Percentiles rank a stretch among this genome's conserved stretches.
These are phyloP conservation scores for Oryza longistaminata DNA, from an alignment of 176 grass and related monocot species.

Conservation along the genomic window DNA sequence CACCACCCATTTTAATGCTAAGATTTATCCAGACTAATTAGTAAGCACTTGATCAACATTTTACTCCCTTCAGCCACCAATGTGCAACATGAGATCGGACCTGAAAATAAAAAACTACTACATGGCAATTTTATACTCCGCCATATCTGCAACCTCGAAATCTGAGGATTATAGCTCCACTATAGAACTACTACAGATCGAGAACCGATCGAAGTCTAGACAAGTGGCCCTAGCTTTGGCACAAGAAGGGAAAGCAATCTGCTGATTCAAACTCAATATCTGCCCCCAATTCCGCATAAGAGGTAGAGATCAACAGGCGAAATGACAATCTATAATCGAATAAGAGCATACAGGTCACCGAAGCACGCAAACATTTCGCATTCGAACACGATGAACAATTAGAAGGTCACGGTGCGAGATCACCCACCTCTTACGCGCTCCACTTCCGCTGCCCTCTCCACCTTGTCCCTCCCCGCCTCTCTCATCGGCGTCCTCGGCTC, in stretches of 20 bases:
- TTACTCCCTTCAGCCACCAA: background rate
- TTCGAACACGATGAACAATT: background rate
- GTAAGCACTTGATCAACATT: background rate
- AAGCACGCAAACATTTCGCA: background rate
- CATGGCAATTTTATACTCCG: background rate
- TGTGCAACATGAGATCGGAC: background rate
- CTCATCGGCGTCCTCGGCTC: too few species aligned
- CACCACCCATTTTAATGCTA: background rate
- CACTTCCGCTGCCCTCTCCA: constrained; percentile 7
- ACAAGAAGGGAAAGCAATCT: background rate
- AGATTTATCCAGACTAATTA: background rate
- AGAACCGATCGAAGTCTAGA: background rate
- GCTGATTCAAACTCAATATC: background rate
- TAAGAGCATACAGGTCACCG: background rate
- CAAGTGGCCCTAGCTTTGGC: background rate
- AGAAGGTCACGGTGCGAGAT: constrained; percentile 10
- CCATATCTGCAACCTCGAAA: background rate
- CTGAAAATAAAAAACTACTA: background rate
- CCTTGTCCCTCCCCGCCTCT: background rate
- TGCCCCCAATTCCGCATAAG: background rate
- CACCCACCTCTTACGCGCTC: constrained; percentile 34
- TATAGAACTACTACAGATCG: background rate
- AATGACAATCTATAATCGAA: background rate
- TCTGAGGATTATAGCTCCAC: background rate
- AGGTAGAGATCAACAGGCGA: background rate